Base-by-base conservation (phyloP, 768 basidiomycete species). In the Pleurotus salmoneostramineus region DNA sequence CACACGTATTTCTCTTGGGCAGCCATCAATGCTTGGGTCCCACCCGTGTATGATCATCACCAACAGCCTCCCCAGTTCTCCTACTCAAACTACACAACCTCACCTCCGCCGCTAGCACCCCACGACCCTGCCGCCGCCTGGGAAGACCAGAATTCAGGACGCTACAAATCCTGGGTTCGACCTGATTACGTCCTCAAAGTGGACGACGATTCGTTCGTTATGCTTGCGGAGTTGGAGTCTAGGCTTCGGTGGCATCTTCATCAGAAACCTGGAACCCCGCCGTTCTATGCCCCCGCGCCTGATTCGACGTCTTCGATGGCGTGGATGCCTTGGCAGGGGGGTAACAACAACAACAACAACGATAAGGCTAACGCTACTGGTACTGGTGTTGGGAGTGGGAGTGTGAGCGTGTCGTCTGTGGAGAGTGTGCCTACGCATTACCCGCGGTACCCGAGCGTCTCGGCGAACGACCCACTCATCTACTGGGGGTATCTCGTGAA, bases 201-300 rank as follows among this genome's bases (percentile, higher is more conserved):
- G 1, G 95, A 98, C 69, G 95, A 98, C 65, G 95, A 98, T 70
- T 85, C 93, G 6, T 96, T 98, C 65, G 83, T 98, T 52, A 95
- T 97, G 84, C 81, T 98, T 34, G 91, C 91, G 2, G 95, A 98
- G 69, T 78, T 98, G 14, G 95, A 98, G 71, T 83, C 91, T n/a
- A 83, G 93, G 32, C 74, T 98, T 57, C 81, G 95, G 47, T 72
- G 93, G 14, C 85, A 91, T 59, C 77, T 96, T 40, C 81, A 94
- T 61, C 61, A 70, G 34, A 71, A 73, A 58, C 68, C 72, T 10
- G 64, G 62, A 57, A 63, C 65, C 50, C 61, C 64, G 47, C 56
- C 17, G 11, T 15, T 32, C 37, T 56, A 31, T 15, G 44, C 44
- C 8, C 21, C 27, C 5, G 36, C 11, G 17, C 32, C 52, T 45